phyloP scores from a whole-genome alignment of 371 early-diverging fungal genomes.

The Rhizopus microsporus region DNA sequence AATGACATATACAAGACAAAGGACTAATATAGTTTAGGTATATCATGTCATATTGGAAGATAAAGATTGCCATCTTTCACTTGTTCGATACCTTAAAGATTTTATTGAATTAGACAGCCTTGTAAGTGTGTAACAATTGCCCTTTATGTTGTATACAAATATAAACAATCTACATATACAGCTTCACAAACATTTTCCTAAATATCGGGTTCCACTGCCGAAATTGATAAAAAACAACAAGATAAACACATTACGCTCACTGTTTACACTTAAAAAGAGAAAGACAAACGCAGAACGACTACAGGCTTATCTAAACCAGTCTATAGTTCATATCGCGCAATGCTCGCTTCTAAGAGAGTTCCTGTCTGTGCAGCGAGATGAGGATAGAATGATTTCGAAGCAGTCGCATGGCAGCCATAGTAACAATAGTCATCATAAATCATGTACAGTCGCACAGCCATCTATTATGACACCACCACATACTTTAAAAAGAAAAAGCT shows the following conservation, averaged over 20 bases:
- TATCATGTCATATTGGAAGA: conserved; percentile 60
- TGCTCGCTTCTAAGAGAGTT: conserved; percentile 50
- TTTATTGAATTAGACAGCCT: conserved; percentile 60
- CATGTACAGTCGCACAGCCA: neutral
- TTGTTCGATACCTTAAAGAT: conserved; percentile 59
- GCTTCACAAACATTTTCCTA: conserved; percentile 24
- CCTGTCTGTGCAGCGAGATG: conserved; percentile 47
- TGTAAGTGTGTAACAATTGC: conserved; percentile 33
- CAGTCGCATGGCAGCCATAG: conserved; percentile 12
- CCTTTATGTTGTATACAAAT: conserved; percentile 2
- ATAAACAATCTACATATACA: conserved; percentile 7
- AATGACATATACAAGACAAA: neutral
- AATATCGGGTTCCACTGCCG: conserved; percentile 23
- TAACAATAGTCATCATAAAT: too few species aligned
- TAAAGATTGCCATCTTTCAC: conserved; percentile 39
- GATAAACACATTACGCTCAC: neutral
- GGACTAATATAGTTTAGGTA: conserved; percentile 31
- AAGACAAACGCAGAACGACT: conserved; percentile 41
- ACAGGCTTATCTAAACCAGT: conserved; percentile 38
- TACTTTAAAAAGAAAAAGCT: conserved; percentile 9
- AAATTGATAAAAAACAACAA: conserved; percentile 9
- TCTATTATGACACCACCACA: conserved; percentile 4
- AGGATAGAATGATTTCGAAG: conserved; percentile 36
- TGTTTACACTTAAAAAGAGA: conserved; percentile 15
- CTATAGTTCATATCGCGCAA: conserved; percentile 26